Percentiles rank a stretch among this genome's conserved stretches.
These are phyloP conservation scores for Globisporangium megalacanthum DNA, from an alignment of 352 stramenopile species.

Conservation along the genomic window DNA sequence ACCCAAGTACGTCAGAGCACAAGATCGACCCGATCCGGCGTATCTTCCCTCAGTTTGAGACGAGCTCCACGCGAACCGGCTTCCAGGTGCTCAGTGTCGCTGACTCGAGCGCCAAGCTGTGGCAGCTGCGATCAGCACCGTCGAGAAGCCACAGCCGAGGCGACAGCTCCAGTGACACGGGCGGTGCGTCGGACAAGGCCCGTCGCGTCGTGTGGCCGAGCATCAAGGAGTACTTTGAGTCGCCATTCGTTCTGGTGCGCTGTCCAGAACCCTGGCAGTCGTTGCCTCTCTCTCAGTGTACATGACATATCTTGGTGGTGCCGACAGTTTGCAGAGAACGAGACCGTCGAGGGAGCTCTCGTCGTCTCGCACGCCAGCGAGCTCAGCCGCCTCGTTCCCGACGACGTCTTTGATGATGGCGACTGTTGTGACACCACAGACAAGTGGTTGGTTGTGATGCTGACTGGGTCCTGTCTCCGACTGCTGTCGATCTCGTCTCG, in stretches of 20 bases:
- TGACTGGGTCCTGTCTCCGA: conserved; percentile 6
- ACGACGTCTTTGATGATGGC: neutral
- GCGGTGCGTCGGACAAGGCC: neutral
- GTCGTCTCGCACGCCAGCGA: neutral
- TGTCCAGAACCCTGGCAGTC: no score
- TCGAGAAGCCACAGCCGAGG: neutral
- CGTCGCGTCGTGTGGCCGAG: conserved; percentile 27
- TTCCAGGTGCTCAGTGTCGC: conserved; percentile 29
- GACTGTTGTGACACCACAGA: neutral
- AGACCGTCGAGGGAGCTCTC: neutral
- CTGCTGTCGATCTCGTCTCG: neutral
- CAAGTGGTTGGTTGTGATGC: conserved; percentile 3
- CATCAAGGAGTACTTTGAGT: conserved; percentile 35
- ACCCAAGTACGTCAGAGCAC: conserved; percentile 23
- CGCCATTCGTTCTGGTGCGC: conserved; percentile 19
- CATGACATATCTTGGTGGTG: neutral
- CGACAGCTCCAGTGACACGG: neutral
- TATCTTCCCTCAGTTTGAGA: conserved; percentile 17
- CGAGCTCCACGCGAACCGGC: conserved; percentile 1
- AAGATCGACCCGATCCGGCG: conserved; percentile 24
- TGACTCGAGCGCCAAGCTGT: conserved; percentile 23
- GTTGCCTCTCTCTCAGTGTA: neutral
- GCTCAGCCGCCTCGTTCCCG: neutral
- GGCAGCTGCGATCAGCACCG: conserved; percentile 12
- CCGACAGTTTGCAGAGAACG: neutral